phyloP scores from a whole-genome alignment of 176 grass and related monocot genomes.

The Bonia amplexicaulis region DNA sequence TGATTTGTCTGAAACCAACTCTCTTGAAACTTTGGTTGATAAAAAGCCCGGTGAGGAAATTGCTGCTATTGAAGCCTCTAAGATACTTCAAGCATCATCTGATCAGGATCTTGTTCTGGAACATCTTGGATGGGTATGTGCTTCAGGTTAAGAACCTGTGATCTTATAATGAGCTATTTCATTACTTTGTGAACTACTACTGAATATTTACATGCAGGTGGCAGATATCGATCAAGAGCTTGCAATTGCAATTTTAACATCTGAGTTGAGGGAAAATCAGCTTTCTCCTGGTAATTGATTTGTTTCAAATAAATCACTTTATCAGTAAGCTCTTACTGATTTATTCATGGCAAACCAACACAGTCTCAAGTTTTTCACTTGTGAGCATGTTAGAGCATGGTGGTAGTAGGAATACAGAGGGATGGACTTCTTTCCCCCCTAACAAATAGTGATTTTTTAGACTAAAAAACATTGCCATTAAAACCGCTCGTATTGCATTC shows the following conservation, averaged over 20 bases:
- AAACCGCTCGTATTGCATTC: not conserved
- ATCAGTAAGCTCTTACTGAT: constrained; percentile 7
- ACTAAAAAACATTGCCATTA: not conserved
- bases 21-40: no score
- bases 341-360: not conserved
- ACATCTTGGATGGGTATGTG: no score
- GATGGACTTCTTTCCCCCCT: not conserved
- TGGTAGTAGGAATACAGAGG: not conserved
- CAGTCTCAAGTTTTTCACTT: constrained; percentile 7
- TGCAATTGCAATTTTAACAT: constrained; percentile 79
- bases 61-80: no score
- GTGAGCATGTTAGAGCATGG: not conserved
- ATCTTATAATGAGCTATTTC: not conserved
- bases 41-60: no score
- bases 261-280: constrained; percentile 65
- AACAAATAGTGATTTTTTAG: not conserved
- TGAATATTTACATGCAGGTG: constrained; percentile 48
- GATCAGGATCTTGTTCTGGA: no score
- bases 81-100: no score
- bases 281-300: constrained; percentile 75
- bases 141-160: no score
- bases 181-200: constrained; percentile 18
- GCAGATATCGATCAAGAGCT: constrained; percentile 82
- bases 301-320: constrained; percentile 13
- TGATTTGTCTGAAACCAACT: no score